These are phyloP conservation scores for Trichoderma asperellum DNA, from an alignment of 2,329 filamentous ascomycete species.

Conservation along the genomic window DNA sequence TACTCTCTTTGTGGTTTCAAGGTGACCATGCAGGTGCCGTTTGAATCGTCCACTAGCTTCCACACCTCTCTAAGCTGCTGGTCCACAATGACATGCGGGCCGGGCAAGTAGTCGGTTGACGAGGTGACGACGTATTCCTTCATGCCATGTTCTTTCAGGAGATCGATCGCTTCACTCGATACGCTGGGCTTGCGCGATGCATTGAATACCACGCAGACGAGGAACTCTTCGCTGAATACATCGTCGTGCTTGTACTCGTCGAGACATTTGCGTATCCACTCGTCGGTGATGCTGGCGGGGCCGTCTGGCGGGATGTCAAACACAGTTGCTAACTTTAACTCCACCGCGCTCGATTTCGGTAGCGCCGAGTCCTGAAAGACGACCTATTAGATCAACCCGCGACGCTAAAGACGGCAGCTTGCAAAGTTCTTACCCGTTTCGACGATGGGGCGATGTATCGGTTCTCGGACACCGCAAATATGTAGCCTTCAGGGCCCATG, in stretches of 20 bases:
- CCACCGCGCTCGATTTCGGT: not conserved
- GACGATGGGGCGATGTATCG: not conserved
- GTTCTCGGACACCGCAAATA: not conserved
- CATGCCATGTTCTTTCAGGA: not conserved
- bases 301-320: not conserved
- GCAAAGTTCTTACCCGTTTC: not conserved
- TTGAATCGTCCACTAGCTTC: not conserved
- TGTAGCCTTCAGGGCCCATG: not conserved
- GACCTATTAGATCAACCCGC: not conserved
- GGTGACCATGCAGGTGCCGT: not conserved
- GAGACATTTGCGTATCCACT: not conserved
- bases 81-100: not conserved
- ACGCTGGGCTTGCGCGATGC: not conserved
- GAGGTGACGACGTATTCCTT: not conserved
- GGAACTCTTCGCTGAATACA: not conserved
- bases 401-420: not conserved
- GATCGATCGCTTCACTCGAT: not conserved
- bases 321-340: not conserved
- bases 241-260: not conserved
- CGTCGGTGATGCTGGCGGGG: not conserved
- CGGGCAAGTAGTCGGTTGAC: not conserved
- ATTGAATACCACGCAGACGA: not conserved
- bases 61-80: conserved; percentile 7
- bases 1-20: not conserved
- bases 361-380: not conserved